Percentiles rank a stretch among this genome's conserved stretches.
Evolutionary conservation across 1,284 basidiomycete genomes (phyloP).

Genomic region (Sporisorium scitamineum): DNA sequence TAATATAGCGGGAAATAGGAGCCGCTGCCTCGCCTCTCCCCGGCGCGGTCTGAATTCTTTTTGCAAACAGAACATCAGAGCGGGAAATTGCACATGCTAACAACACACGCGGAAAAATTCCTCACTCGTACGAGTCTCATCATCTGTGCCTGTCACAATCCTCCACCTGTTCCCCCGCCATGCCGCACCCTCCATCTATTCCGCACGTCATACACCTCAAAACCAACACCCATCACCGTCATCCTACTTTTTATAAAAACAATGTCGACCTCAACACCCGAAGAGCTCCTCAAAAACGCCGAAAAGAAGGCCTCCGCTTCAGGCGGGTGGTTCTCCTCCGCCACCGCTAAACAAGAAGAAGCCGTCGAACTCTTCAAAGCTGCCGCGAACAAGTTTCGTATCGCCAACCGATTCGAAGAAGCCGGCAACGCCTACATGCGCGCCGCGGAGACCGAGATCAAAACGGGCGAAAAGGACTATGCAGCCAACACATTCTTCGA

Average conservation of each 20-base stretch:
- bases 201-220: neutral
- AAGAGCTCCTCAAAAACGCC: constrained; percentile 80
- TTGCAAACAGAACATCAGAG: no score
- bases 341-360: constrained; percentile 74
- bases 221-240: constrained; percentile 6
- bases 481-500: constrained; percentile 68
- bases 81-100: no score
- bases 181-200: neutral
- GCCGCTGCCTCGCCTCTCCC: neutral
- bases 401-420: constrained; percentile 90
- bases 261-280: constrained; percentile 63
- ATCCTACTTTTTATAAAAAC: neutral
- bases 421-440: constrained; percentile 77
- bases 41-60: no score
- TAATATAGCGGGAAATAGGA: no score
- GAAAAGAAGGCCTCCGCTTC: constrained; percentile 90
- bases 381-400: constrained; percentile 94
- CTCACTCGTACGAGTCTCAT: no score
- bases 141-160: no score
- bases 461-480: constrained; percentile 66
- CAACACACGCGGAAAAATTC: no score
- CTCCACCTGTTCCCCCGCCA: neutral
- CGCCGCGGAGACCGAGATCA: constrained; percentile 66
- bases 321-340: constrained; percentile 73
- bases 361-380: constrained; percentile 93